Percentiles rank a stretch among this genome's conserved stretches.
These are phyloP conservation scores for Monilinia fructicola DNA, from an alignment of 2,329 filamentous ascomycete species.

Conservation along the genomic window DNA sequence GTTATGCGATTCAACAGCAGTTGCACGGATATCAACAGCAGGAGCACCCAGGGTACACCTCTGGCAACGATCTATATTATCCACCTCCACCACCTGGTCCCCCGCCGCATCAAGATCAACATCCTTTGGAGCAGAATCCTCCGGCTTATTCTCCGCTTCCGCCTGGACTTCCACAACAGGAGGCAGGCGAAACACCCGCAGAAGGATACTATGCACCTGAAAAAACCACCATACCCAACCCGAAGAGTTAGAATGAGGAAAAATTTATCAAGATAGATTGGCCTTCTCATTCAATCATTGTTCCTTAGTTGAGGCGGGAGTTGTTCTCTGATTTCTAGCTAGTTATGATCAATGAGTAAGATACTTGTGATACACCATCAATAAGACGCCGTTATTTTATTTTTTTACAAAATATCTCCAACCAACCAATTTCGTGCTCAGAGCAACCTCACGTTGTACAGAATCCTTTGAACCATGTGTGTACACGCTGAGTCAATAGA, in stretches of 20 bases:
- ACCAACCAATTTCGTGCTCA: not conserved
- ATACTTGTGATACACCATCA: not conserved
- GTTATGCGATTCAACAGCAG: constrained; percentile 21
- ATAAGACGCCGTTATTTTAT: not conserved
- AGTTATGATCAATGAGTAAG: not conserved
- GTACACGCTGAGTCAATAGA: not conserved
- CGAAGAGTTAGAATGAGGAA: constrained; percentile 1
- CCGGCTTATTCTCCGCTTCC: constrained; percentile 1
- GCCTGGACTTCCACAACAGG: constrained; percentile 7
- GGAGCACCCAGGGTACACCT: constrained; percentile 3
- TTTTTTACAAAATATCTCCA: not conserved
- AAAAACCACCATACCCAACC: constrained; percentile 17
- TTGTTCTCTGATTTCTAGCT: not conserved
- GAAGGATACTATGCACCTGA: constrained; percentile 23
- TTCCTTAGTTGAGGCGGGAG: not conserved
- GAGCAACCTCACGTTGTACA: constrained; percentile 9
- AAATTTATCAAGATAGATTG: not conserved
- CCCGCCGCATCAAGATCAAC: not conserved
- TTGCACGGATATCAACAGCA: constrained; percentile 9
- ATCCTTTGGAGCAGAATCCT: not conserved
- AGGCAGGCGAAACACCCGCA: not conserved
- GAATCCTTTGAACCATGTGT: not conserved
- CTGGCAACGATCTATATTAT: constrained; percentile 18
- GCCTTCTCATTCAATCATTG: not conserved
- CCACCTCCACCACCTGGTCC: constrained; percentile 12